Evolutionary conservation across 208 protist species (phyloP).

Genomic region (Trypanosoma grayi): DNA sequence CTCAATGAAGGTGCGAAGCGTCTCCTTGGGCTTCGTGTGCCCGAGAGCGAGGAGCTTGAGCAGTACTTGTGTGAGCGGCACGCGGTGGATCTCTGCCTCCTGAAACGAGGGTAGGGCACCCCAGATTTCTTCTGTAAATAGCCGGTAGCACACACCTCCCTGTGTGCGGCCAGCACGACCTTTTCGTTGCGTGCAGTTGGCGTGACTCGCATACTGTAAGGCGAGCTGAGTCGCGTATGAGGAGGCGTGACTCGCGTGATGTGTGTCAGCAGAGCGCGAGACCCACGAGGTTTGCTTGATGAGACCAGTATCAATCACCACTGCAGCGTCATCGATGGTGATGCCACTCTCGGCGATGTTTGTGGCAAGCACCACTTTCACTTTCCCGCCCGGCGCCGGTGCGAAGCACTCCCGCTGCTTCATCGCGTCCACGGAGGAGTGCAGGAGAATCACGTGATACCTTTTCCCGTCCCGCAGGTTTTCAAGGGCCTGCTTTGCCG

Average conservation of each 20-base stretch:
- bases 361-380: conserved; percentile 96
- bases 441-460: conserved; percentile 85
- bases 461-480: conserved; percentile 29
- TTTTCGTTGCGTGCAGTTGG: conserved; percentile 97
- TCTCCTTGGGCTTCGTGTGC: conserved; percentile 49
- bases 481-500: conserved; percentile 62
- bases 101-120: conserved; percentile 65
- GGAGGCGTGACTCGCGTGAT: conserved; percentile 69
- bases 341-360: conserved; percentile 98
- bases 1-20: conserved; percentile 81
- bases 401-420: conserved; percentile 91
- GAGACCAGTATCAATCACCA: conserved; percentile 95
- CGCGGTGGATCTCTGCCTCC: conserved; percentile 92
- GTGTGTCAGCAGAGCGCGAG: conserved; percentile 3
- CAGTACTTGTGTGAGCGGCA: conserved; percentile 92
- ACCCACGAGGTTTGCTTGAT: conserved; percentile 90
- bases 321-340: conserved; percentile 95
- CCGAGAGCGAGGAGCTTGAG: conserved; percentile 83
- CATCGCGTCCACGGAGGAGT: conserved; percentile 76
- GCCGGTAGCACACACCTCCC: conserved; percentile 97
- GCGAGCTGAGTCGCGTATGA: conserved; percentile 70
- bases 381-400: conserved; percentile 56
- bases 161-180: conserved; percentile 98
- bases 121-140: conserved; percentile 89
- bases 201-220: conserved; percentile 89